A percentile compares a stretch with the other conserved stretches of the same genome.
These are phyloP conservation scores for Crithidia acanthocephali DNA, from an alignment of 208 protist species.

Conservation along the genomic window DNA sequence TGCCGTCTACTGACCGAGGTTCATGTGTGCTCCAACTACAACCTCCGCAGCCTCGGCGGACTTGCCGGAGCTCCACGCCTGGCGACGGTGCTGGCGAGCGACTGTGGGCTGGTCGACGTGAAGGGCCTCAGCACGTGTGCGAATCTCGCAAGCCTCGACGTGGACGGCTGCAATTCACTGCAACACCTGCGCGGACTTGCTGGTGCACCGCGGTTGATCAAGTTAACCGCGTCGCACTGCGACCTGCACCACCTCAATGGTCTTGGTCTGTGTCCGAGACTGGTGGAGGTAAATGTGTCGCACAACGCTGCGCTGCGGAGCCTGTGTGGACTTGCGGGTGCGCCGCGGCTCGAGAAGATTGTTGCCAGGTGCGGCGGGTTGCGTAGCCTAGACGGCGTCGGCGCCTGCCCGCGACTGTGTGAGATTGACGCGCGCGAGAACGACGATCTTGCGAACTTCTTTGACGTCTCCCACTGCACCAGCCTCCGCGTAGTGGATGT, in stretches of 20 bases:
- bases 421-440: background rate
- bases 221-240: background rate
- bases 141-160: background rate
- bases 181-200: background rate
- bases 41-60: background rate
- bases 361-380: background rate
- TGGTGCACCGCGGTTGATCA: background rate
- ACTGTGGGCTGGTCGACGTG: background rate
- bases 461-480: background rate
- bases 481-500: background rate
- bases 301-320: background rate
- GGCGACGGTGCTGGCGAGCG: background rate
- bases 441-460: background rate
- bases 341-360: background rate
- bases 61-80: background rate
- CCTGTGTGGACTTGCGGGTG: background rate
- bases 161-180: background rate
- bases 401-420: background rate
- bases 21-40: background rate
- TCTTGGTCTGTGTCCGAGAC: background rate
- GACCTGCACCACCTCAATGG: background rate
- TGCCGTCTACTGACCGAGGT: background rate
- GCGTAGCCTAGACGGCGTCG: background rate
- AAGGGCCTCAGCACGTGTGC: background rate
- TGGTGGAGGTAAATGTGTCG: background rate